Percentiles rank a stretch among this genome's conserved stretches.
phyloP scores from a whole-genome alignment of 441 rosid species.

The Populus trichocarpa region DNA sequence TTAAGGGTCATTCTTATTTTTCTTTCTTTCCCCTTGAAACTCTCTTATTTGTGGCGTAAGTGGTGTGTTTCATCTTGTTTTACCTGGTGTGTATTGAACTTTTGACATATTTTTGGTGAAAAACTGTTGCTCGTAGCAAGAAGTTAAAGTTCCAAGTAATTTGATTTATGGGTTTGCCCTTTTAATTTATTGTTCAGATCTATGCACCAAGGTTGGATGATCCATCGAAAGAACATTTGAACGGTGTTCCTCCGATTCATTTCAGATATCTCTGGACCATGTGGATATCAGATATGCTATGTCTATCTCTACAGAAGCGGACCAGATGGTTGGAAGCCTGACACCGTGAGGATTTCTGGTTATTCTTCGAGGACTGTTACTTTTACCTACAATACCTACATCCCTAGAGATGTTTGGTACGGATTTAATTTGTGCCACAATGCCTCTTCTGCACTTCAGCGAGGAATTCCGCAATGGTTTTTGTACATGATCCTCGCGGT shows the following conservation, averaged over 20 bases:
- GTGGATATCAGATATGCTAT: constrained; percentile 57
- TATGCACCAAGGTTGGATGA: constrained; percentile 61
- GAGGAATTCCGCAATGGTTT: constrained; percentile 15
- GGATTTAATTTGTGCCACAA: constrained; percentile 54
- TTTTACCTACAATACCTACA: constrained; percentile 44
- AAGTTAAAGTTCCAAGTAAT: neutral
- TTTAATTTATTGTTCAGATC: constrained; percentile 34
- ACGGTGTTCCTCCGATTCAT: constrained; percentile 64
- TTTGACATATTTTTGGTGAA: neutral
- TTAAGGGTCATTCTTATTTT: neutral
- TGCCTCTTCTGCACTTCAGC: constrained; percentile 33
- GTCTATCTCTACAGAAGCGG: constrained; percentile 52
- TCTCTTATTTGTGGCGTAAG: neutral
- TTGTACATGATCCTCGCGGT: constrained; percentile 20
- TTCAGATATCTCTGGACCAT: constrained; percentile 56
- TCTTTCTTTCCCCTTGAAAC: neutral
- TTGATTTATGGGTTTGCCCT: constrained; percentile 1
- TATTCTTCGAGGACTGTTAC: constrained; percentile 37
- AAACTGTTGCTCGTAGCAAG: neutral
- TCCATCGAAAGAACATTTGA: constrained; percentile 46
- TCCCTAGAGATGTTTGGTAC: constrained; percentile 53
- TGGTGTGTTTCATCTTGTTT: neutral
- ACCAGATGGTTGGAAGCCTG: constrained; percentile 67
- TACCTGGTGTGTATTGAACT: neutral
- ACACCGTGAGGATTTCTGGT: constrained; percentile 43